phyloP scores from a whole-genome alignment of 495 filamentous ascomycete genomes.

The Massariosphaeria phaeospora region DNA sequence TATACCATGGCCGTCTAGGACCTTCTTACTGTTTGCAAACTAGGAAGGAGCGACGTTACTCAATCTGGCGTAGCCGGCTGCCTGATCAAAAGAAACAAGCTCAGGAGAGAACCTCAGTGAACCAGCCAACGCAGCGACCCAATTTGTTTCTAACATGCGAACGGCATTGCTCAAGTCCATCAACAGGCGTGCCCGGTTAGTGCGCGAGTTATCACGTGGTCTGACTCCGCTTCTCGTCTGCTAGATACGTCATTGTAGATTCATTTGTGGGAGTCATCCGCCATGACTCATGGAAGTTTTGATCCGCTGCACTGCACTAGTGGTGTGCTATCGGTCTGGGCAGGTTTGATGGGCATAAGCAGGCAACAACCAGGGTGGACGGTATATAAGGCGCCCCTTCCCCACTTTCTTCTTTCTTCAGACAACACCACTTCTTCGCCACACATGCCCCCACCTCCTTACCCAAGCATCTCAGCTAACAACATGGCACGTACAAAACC shows the following conservation, averaged over 20 bases:
- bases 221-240: no score
- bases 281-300: no score
- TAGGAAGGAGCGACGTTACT: no score
- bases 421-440: neutral
- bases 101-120: neutral
- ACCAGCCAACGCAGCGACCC: neutral
- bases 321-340: no score
- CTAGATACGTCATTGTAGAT: no score
- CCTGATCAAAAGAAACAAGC: neutral
- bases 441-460: neutral
- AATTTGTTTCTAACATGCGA: neutral
- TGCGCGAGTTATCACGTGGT: no score
- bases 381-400: neutral
- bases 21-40: slow-evolving; percentile 2
- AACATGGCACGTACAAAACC: neutral
- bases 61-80: neutral
- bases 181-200: no score
- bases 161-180: no score
- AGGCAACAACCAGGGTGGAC: neutral
- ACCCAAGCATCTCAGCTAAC: neutral
- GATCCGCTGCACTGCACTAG: no score
- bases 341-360: neutral
- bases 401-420: neutral
- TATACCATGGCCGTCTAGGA: slow-evolving; percentile 26
- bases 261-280: no score